A percentile compares a stretch with the other conserved stretches of the same genome.
phyloP scores from a whole-genome alignment of 2,329 filamentous ascomycete genomes.

The Metarhizium humberi region DNA sequence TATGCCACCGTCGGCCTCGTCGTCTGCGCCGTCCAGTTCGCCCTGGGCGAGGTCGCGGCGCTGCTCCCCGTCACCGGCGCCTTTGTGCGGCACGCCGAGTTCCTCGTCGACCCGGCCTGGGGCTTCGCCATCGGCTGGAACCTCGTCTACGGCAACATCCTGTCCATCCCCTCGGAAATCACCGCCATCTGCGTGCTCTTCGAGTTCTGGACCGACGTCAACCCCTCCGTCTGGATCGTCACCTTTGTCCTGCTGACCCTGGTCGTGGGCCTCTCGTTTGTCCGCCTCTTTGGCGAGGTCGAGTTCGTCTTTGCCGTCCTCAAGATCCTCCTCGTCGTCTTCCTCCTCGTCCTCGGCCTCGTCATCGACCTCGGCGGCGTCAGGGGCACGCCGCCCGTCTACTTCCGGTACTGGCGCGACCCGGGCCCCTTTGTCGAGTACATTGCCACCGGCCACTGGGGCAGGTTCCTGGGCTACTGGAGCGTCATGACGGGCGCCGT shows the following conservation, averaged over 20 bases:
- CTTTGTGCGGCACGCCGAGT: slow-evolving; percentile 51
- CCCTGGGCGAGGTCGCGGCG: slow-evolving; percentile 51
- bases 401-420: slow-evolving; percentile 61
- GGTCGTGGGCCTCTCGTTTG: slow-evolving; percentile 46
- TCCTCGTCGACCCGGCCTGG: slow-evolving; percentile 52
- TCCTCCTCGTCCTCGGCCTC: slow-evolving; percentile 51
- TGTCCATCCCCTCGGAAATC: slow-evolving; percentile 51
- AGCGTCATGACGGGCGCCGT: slow-evolving; percentile 54
- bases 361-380: slow-evolving; percentile 55
- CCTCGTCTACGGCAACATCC: slow-evolving; percentile 43
- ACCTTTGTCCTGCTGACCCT: slow-evolving; percentile 42
- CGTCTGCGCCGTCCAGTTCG: slow-evolving; percentile 48
- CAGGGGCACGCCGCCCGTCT: slow-evolving; percentile 46
- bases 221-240: slow-evolving; percentile 39
- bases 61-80: slow-evolving; percentile 53
- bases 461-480: slow-evolving; percentile 58
- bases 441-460: slow-evolving; percentile 47
- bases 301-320: slow-evolving; percentile 43
- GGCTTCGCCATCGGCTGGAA: slow-evolving; percentile 47
- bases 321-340: slow-evolving; percentile 52
- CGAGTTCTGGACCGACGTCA: slow-evolving; percentile 53
- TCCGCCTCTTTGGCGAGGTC: slow-evolving; percentile 52
- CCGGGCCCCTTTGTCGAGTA: slow-evolving; percentile 61
- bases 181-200: slow-evolving; percentile 54
- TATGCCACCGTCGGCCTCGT: slow-evolving; percentile 48